These are phyloP conservation scores for Penicillium samsonianum DNA, from an alignment of 495 filamentous ascomycete genomes.

Conservation along the genomic window DNA sequence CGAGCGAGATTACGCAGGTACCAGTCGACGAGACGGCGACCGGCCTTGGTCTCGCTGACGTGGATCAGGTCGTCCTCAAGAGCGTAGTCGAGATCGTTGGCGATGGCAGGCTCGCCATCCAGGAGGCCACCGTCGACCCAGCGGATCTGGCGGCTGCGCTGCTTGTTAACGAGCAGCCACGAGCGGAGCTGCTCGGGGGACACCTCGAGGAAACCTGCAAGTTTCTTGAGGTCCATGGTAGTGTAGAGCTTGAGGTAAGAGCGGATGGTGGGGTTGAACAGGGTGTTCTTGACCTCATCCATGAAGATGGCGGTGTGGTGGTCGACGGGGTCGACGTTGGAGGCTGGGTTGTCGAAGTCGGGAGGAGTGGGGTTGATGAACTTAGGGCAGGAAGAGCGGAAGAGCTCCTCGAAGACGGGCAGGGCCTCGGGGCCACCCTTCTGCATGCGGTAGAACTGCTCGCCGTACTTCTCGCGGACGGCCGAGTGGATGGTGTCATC, in stretches of 20 bases:
- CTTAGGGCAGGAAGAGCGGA: slow-evolving; percentile 93
- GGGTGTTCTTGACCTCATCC: slow-evolving; percentile 99
- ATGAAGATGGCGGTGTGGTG: slow-evolving; percentile 98
- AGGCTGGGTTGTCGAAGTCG: slow-evolving; percentile 90
- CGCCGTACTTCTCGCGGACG: slow-evolving; percentile 96
- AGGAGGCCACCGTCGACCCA: slow-evolving; percentile 89
- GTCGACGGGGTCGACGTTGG: slow-evolving; percentile 95
- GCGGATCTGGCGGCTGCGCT: slow-evolving; percentile 91
- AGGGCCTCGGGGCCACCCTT: slow-evolving; percentile 92
- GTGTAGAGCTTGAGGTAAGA: slow-evolving; percentile 99
- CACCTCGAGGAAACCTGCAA: slow-evolving; percentile 94
- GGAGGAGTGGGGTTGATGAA: slow-evolving; percentile 98
- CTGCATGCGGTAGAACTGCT: slow-evolving; percentile 93
- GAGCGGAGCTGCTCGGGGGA: slow-evolving; percentile 87
- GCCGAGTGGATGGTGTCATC: slow-evolving; percentile 99
- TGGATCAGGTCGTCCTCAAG: slow-evolving; percentile 97
- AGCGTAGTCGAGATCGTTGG: slow-evolving; percentile 94
- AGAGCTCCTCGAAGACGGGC: slow-evolving; percentile 95
- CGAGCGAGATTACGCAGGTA: slow-evolving; percentile 94
- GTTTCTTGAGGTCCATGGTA: slow-evolving; percentile 98
- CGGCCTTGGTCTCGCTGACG: slow-evolving; percentile 97
- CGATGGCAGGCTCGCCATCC: slow-evolving; percentile 88
- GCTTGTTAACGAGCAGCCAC: slow-evolving; percentile 95
- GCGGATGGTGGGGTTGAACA: slow-evolving; percentile 87
- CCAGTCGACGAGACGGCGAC: slow-evolving; percentile 95